These are phyloP conservation scores for Colletotrichum paranaense DNA, from an alignment of 2,329 filamentous ascomycete species.

Conservation along the genomic window DNA sequence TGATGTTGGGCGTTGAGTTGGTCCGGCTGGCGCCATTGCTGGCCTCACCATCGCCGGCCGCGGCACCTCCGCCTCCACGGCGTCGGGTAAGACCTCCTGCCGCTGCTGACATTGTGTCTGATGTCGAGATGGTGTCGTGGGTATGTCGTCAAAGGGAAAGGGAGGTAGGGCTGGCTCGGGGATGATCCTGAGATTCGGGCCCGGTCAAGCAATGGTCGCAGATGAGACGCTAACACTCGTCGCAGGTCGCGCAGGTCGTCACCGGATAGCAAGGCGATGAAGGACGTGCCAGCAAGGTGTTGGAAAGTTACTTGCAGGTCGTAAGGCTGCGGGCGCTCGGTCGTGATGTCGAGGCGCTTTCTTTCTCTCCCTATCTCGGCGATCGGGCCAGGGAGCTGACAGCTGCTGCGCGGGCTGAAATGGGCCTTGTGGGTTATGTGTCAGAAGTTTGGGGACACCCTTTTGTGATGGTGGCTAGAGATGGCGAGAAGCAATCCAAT, in stretches of 20 bases:
- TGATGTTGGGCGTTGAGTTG: slow-evolving; percentile 65
- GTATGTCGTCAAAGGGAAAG: slow-evolving; percentile 24
- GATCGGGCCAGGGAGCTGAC: slow-evolving; percentile 31
- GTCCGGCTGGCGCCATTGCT: slow-evolving; percentile 66
- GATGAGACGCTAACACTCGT: slow-evolving; percentile 16
- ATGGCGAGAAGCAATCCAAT: slow-evolving; percentile 17
- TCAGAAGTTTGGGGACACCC: neutral
- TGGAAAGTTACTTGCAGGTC: slow-evolving; percentile 1
- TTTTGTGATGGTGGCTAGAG: slow-evolving; percentile 10
- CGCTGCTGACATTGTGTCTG: slow-evolving; percentile 31
- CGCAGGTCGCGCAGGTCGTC: slow-evolving; percentile 11
- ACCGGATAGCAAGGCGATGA: slow-evolving; percentile 5
- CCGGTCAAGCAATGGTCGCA: slow-evolving; percentile 25
- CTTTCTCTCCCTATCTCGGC: slow-evolving; percentile 32
- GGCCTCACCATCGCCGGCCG: slow-evolving; percentile 67
- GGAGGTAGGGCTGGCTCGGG: slow-evolving; percentile 13
- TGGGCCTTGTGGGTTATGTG: slow-evolving; percentile 5
- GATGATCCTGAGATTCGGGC: slow-evolving; percentile 13
- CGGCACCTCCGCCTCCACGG: slow-evolving; percentile 74
- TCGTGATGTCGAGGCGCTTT: slow-evolving; percentile 31
- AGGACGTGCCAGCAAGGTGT: neutral
- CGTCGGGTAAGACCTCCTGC: slow-evolving; percentile 66
- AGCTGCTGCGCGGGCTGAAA: slow-evolving; percentile 9
- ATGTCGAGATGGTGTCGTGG: slow-evolving; percentile 24
- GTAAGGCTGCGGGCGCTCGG: slow-evolving; percentile 15